Base-by-base conservation (phyloP, 176 grass and related monocot genomes). In the Poa annua region DNA sequence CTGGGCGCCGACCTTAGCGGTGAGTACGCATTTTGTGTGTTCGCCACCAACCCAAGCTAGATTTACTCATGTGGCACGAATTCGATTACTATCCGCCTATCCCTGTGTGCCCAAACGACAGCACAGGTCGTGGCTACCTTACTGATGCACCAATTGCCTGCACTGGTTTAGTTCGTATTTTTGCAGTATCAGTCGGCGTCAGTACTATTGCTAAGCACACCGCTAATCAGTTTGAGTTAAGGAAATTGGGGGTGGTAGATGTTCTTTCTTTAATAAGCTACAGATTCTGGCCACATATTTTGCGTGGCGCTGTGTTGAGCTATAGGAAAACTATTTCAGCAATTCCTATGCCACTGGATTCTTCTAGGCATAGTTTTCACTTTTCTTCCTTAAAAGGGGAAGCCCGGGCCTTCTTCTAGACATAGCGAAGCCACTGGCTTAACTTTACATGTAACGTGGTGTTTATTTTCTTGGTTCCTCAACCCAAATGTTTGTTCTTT, bases 381-480 rank as follows among this genome's bases (percentile, higher is more conserved):
- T 6, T 38, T 38, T 41, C 8, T 41, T 41, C 39, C 39, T 41
- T 8, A 41, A 41, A 41, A 41, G 39, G 39, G 39, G 39, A 41
- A 41, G 39, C 39, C 39, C 6, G 7, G 39, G 39, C 39, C 39
- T 41, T 41, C 35, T 36, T 36, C 26, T 64, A 64, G 61, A 13
- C 61, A 6, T 14, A 14, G 17, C 71, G 75, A 75, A 35, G 57
- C 57, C 20, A 26, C 29, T 65, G 61, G 47, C 39, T 65, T 75
- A 51, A 64, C 59, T 66, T 5, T 32, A 29, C 44, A 64, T 65
- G 71, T 24, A 21, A 38, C 32, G 24, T 64, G 29, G 35, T 39
- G 56, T 7, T 55, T 12, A 20, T 36, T 74, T 74, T 64, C 81
- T 75, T 83, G 71, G 20, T 36, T 83, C 80, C 33, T 62, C 19